Base-by-base conservation (phyloP, 495 filamentous ascomycete species). In the Aspergillus mulundensis region DNA sequence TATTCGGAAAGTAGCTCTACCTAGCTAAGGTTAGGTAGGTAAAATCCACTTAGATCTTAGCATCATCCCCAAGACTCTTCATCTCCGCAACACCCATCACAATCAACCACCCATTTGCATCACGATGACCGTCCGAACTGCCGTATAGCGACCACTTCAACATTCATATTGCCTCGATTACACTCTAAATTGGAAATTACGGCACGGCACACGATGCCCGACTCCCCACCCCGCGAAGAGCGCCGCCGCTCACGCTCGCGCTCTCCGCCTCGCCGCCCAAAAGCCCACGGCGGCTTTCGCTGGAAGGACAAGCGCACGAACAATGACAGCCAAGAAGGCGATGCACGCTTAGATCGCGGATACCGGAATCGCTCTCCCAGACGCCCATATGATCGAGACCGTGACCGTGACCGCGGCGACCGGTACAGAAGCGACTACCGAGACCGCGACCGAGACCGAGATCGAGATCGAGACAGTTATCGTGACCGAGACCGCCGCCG, bases 261-360 rank as follows among this genome's bases (percentile, higher is more conserved):
- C 48, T 60, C 58, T 16, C 58, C 58, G 30, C 58, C 52, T 21
- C 58, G 53, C 49, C 41, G 44, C n/a, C 58, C 58, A 40, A 60
- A 60, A 48, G 25, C 36, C 32, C 30, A 43, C 12, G 53, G 52
- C 4, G 58, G 58, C 12, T 60, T 60, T 43, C 47, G 58, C 51
- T 60, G 58, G 58, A 60, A 60, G 19, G 58, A 60, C 18, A 60
- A 60, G 43, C 58, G 58, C 0, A 25, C 50, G 11, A 36, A 54
- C 34, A 24, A 49, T 18, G 52, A 54, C 20, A 24, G 40, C 30
- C 39, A 20, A 20, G 36, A 50, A 21, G 50, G 39, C 36, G 50
- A 48, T 19, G 19, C 42, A 4, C 45, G 53, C 8, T 12, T 55
- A 36, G 52, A 21, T 16, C 51, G 57, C 2, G 57, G 57, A 7